Base-by-base conservation (phyloP, 352 stramenopile species). In the Pythium dissotocum region DNA sequence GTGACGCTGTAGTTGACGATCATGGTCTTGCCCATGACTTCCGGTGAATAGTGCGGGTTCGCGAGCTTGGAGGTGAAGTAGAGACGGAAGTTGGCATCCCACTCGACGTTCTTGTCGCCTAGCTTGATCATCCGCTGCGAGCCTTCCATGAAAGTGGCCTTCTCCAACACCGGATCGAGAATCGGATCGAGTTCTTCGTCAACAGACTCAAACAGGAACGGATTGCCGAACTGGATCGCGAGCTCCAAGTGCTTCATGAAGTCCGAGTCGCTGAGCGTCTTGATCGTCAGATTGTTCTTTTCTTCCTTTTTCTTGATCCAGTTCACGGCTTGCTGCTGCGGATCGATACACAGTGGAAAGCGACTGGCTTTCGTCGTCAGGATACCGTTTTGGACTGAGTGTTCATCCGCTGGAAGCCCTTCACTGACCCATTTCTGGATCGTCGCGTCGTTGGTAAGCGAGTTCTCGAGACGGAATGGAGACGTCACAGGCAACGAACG, bases 271-370 rank as follows among this genome's bases (percentile, higher is more conserved):
- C 83, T 95, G n/a, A 98, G 75, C 13, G 93, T 98, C 68, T 97
- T 98, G 59, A 98, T 83, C 0, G 85, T 97, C 51, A 98, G 68
- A 48, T 97, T 96, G 76, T 96, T 90, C 64, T 95, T 92, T 68
- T 96, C 90, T 76, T 97, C 96, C 16, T 93, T 98, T 65, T 95
- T 94, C 77, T 99, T 98, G 77, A 99, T 98, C 95, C 95, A 99
- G 26, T 80, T 94, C 40, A 98, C 94, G 8, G 95, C 95, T 66
- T 98, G 95, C 71, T 98, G 94, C 65, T 98, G 95, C 18, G 95
- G 95, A 58, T 98, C 95, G 56, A 98, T 98, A 63, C 95, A 98
- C 42, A 98, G 70, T 18, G 95, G 95, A 71, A 98, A 98, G 9
- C 95, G 90, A 66, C 87, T 97, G 2, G 90, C 87, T 48, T 97